A percentile compares a stretch with the other conserved stretches of the same genome.
Evolutionary conservation across 306 rosid species (phyloP).

Genomic region (Datisca glomerata): DNA sequence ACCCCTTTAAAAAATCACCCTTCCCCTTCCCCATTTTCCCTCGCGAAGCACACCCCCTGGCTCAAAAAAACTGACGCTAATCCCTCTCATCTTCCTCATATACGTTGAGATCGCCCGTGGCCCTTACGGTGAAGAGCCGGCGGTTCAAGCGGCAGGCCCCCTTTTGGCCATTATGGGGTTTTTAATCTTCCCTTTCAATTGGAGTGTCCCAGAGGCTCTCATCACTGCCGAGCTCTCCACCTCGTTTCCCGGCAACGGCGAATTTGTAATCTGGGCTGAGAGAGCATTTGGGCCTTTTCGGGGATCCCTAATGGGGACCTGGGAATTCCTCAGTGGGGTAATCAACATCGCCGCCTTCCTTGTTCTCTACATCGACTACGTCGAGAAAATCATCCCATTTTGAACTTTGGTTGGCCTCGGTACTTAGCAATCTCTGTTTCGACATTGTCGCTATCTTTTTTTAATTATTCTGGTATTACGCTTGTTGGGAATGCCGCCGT

Average conservation of each 20-base stretch:
- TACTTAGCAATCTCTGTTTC: too few relatives aligned
- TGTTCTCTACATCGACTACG: background rate
- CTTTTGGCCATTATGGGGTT: constrained; percentile 1
- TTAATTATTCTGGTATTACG: constrained; percentile 1
- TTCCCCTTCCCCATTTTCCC: too few relatives aligned
- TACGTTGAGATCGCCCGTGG: constrained; percentile 1
- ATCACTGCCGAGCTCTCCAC: too few relatives aligned
- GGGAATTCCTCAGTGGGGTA: constrained; percentile 3
- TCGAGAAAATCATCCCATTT: constrained; percentile 4
- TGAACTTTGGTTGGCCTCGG: too few relatives aligned
- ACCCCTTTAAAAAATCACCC: too few relatives aligned
- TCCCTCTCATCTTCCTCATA: too few relatives aligned
- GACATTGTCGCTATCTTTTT: too few relatives aligned
- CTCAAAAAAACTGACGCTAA: too few relatives aligned
- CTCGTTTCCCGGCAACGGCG: too few relatives aligned
- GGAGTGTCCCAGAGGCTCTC: constrained; percentile 3
- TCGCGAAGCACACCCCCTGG: too few relatives aligned
- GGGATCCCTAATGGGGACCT: constrained; percentile 8
- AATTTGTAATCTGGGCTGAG: constrained; percentile 1
- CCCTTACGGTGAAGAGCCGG: constrained; percentile 6
- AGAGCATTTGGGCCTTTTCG: constrained; percentile 6
- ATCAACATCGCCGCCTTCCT: constrained; percentile 7
- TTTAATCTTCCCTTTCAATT: background rate
- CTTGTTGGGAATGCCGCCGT: background rate
- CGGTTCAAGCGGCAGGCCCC: too few relatives aligned